A percentile compares a stretch with the other conserved stretches of the same genome.
These are phyloP conservation scores for Claviceps humidiphila DNA, from an alignment of 2,329 filamentous ascomycete species.

Conservation along the genomic window DNA sequence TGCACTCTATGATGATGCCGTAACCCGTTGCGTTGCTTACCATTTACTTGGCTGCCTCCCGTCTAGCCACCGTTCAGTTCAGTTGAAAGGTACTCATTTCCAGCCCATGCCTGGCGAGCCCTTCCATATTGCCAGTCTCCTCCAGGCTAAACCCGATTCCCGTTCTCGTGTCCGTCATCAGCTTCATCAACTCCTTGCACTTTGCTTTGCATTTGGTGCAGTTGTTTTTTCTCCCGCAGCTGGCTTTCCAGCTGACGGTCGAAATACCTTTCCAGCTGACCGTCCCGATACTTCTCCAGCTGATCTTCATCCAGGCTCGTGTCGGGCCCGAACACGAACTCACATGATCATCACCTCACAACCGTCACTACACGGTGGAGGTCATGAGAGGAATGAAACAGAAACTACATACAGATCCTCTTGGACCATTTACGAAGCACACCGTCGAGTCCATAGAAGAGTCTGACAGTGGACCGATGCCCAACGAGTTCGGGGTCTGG, in stretches of 20 bases:
- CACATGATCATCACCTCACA: neutral
- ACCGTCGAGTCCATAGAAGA: neutral
- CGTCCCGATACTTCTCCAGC: neutral
- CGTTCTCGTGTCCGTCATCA: neutral
- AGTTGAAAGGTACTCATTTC: neutral
- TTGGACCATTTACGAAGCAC: conserved; percentile 22
- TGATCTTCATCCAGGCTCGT: neutral
- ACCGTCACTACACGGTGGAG: conserved; percentile 1
- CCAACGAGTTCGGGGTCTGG: neutral
- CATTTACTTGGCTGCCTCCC: neutral
- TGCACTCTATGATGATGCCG: neutral
- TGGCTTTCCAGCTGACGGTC: neutral
- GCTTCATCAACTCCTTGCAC: neutral
- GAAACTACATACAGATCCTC: conserved; percentile 24
- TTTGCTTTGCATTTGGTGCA: neutral
- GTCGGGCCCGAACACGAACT: neutral
- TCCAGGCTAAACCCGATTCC: neutral
- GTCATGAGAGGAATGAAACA: conserved; percentile 2
- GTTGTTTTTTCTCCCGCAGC: neutral
- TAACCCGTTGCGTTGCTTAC: neutral
- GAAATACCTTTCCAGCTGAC: neutral
- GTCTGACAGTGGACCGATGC: neutral
- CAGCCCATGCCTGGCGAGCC: neutral
- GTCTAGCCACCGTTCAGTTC: neutral
- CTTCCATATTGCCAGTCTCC: neutral